Evolutionary conservation across 345 rosid species (phyloP).

Genomic region (Orychophragmus violaceus): DNA sequence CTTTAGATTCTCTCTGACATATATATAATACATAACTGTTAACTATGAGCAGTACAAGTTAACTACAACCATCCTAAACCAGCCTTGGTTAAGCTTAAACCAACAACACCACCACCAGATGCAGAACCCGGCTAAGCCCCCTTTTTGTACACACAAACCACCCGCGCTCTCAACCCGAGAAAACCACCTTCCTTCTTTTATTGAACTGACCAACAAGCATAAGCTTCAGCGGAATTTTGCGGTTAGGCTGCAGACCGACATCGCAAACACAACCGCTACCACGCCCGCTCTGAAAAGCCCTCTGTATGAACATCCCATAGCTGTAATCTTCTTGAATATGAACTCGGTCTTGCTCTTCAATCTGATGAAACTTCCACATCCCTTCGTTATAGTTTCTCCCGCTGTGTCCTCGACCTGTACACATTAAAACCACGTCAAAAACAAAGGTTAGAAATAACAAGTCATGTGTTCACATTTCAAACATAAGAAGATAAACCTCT

Average conservation of each 20-base stretch:
- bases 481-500: neutral
- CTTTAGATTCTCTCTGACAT: neutral
- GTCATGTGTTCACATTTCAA: neutral
- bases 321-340: conserved; percentile 24
- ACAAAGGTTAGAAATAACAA: neutral
- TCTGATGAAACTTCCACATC: conserved; percentile 2
- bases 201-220: neutral
- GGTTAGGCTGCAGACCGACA: conserved; percentile 26
- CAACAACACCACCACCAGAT: conserved; percentile 3
- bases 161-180: neutral
- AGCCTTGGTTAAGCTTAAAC: neutral
- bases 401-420: conserved; percentile 7
- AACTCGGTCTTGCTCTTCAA: conserved; percentile 12
- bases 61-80: conserved; percentile 11
- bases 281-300: conserved; percentile 32
- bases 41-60: neutral
- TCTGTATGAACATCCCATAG: conserved; percentile 13
- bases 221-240: neutral
- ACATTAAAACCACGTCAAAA: neutral
- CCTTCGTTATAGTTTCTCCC: neutral
- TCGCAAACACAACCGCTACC: conserved; percentile 30
- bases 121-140: neutral
- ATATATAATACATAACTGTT: conserved; percentile 1
- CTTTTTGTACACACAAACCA: conserved; percentile 3
- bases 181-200: neutral